phyloP scores from a whole-genome alignment of 2,329 filamentous ascomycete species.

The Coniochaeta ligniaria region DNA sequence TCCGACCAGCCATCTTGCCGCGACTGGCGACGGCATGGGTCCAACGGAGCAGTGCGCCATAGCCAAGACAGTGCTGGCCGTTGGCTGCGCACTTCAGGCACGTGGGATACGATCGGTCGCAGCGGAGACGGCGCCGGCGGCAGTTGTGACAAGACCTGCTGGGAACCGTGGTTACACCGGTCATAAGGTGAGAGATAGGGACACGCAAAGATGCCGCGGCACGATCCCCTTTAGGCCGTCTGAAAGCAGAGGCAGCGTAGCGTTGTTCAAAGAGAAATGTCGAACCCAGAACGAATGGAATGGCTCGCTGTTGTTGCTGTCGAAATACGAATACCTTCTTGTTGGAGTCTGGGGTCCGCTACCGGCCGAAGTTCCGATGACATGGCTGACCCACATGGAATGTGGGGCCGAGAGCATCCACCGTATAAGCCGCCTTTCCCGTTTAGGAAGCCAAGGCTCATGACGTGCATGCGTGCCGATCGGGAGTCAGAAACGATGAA shows the following conservation, averaged over 20 bases:
- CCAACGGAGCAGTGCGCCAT: slow-evolving; percentile 55
- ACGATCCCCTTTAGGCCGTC: not conserved
- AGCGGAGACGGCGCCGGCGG: slow-evolving; percentile 51
- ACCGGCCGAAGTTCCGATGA: no score
- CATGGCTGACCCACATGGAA: no score
- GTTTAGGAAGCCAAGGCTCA: slow-evolving; percentile 5
- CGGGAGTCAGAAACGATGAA: not conserved
- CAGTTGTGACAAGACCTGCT: slow-evolving; percentile 52
- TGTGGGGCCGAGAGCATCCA: no score
- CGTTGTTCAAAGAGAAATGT: no score
- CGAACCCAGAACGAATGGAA: no score
- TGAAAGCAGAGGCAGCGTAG: no score
- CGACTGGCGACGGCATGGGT: slow-evolving; percentile 35
- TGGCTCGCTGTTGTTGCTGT: not conserved
- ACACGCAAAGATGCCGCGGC: not conserved
- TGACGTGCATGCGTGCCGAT: not conserved
- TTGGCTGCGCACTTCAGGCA: slow-evolving; percentile 52
- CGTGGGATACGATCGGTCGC: slow-evolving; percentile 51
- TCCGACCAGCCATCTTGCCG: slow-evolving; percentile 30
- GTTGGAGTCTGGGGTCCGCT: no score
- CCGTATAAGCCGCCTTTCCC: not conserved
- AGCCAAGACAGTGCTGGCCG: slow-evolving; percentile 53
- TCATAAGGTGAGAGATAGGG: slow-evolving; percentile 3
- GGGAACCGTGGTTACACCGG: not conserved
- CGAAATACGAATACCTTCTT: no score